phyloP scores from a whole-genome alignment of 148 eudicot species.

The Vaccinium corymbosum region DNA sequence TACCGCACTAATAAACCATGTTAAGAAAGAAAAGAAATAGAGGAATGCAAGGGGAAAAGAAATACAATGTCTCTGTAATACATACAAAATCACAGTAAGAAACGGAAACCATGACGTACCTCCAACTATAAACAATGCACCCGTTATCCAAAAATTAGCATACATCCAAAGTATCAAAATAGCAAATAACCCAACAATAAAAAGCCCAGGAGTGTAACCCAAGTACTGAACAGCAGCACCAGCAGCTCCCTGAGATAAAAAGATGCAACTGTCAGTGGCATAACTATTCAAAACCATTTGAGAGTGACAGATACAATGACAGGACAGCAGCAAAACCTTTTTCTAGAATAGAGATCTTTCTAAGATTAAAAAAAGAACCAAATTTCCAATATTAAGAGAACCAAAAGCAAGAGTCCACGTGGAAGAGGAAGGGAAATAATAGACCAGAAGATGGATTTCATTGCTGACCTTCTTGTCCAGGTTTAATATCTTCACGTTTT shows the following conservation, averaged over 20 bases:
- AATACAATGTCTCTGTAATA: neutral
- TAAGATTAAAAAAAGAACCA: neutral
- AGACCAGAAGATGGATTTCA: neutral
- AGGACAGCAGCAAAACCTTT: slow-evolving; percentile 1
- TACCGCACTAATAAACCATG: neutral
- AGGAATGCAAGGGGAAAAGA: neutral
- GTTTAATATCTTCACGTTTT: neutral
- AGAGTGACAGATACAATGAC: neutral
- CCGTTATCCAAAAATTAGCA: slow-evolving; percentile 98
- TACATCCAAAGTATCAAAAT: slow-evolving; percentile 92
- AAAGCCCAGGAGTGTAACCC: slow-evolving; percentile 96
- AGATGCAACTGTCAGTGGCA: slow-evolving; percentile 24
- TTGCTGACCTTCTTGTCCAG: too few species aligned
- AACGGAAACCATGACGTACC: slow-evolving; percentile 51
- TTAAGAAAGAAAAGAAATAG: neutral
- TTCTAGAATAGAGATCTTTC: neutral
- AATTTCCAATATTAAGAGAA: neutral
- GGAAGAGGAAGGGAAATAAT: neutral
- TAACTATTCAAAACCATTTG: neutral
- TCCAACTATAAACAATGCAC: slow-evolving; percentile 84
- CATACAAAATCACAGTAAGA: neutral
- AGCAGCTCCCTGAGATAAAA: slow-evolving; percentile 80
- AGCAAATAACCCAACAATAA: slow-evolving; percentile 89
- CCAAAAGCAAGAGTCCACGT: neutral
- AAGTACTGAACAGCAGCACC: slow-evolving; percentile 82